Conservation (phyloP, 192 early-diverging fungal genomes). For the Mortierella hygrophila region DNA sequence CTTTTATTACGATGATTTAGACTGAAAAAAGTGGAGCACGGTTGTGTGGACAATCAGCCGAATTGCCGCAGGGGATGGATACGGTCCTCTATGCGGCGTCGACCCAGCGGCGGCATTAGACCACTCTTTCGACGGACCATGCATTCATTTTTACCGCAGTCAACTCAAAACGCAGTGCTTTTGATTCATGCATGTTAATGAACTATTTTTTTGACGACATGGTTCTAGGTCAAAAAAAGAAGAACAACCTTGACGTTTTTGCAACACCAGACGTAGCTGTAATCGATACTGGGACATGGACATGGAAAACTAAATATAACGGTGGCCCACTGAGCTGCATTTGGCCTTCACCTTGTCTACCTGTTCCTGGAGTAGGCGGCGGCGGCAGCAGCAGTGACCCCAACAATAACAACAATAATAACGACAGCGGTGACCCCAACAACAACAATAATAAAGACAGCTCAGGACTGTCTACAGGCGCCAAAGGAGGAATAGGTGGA, state of each 20-base stretch:
- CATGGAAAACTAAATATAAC: conserved; percentile 20
- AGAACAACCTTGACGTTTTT: background rate
- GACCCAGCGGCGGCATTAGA: background rate
- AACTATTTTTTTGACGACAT: conserved; percentile 2
- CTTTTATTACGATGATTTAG: background rate
- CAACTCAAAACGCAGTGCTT: too few species aligned
- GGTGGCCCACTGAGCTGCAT: conserved; percentile 30
- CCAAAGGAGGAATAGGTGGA: conserved; percentile 39
- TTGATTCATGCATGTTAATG: background rate
- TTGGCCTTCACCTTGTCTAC: conserved; percentile 15
- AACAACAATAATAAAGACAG: background rate
- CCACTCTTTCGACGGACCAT: background rate
- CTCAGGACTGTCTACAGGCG: conserved; percentile 34
- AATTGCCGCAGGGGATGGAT: background rate
- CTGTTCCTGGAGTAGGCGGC: background rate
- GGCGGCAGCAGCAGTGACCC: background rate
- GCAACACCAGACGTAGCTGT: conserved; percentile 34
- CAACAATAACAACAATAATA: background rate
- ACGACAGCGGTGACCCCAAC: background rate
- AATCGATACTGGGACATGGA: conserved; percentile 40
- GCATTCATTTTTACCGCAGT: background rate
- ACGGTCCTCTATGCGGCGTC: background rate
- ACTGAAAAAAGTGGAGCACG: background rate
- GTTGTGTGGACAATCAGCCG: background rate
- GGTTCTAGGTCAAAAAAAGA: background rate